Base-by-base conservation (phyloP, 2,329 filamentous ascomycete species). In the Fusarium ramigenum region DNA sequence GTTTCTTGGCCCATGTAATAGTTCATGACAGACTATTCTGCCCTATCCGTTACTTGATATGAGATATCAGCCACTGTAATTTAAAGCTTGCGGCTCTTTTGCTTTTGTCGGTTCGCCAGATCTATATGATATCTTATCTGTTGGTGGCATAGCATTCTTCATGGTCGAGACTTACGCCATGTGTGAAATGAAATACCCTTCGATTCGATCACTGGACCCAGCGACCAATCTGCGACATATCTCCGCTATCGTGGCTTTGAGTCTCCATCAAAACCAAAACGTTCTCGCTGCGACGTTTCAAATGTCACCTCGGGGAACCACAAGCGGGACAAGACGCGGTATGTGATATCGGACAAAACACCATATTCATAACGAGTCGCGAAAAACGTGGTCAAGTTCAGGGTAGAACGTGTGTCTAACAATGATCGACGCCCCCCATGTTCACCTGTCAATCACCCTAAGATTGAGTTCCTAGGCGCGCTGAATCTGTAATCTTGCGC, bases 1-100 rank as follows among this genome's bases (percentile, higher is more conserved):
- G 36, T 25, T 44, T 42, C 70, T 73, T 73, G 70, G 70, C 70
- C 58, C 46, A 61, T 74, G 62, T 52, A 74, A 72, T 65, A 62
- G 21, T 57, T 52, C 23, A 44, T 56, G n/a, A 30, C 44, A 21
- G 12, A 21, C 25, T 21, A 39, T 23, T 46, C 37, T 25, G 7
- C 40, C 37, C 21, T 21, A 25, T 25, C 23, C 19, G 32, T 37
- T 37, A 34, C 32, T 25, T 23, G 36, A 43, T 37, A 19, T 59
- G 37, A 39, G 21, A 28, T 16, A 21, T 36, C 32, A 37, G 36
- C 44, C 40, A 40, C 18, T 30, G 25, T 21, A 46, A 34, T 50
- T 42, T n/a, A 44, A 44, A 53, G 46, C 25, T 46, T 66, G 59
- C 42, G 44, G 39, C 58, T 64, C 63, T 53, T 69, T 65, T 72